Conservation (phyloP, 495 filamentous ascomycete species). For the Friedmanniomyces simplex region DNA sequence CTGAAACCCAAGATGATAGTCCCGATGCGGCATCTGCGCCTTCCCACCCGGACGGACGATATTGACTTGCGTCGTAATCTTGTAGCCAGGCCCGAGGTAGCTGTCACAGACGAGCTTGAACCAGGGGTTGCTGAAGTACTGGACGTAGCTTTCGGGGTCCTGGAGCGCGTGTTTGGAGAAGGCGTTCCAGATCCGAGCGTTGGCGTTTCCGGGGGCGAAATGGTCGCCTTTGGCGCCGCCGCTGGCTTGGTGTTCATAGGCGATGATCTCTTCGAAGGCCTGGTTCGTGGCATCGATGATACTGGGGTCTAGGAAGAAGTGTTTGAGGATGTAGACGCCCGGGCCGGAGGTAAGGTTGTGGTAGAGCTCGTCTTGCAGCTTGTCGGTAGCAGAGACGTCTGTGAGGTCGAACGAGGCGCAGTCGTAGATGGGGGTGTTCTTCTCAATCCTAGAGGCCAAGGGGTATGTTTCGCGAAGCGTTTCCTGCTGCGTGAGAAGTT, state of each 20-base stretch:
- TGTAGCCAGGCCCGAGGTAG: constrained; percentile 45
- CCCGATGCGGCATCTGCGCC: constrained; percentile 43
- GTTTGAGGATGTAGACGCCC: constrained; percentile 42
- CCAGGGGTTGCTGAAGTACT: constrained; percentile 47
- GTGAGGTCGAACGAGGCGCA: constrained; percentile 25
- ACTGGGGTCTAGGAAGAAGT: constrained; percentile 32
- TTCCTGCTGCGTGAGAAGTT: constrained; percentile 34
- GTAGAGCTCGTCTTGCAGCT: constrained; percentile 47
- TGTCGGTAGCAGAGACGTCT: constrained; percentile 15
- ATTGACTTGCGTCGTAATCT: constrained; percentile 47
- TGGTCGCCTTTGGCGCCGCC: constrained; percentile 43
- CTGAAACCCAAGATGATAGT: constrained; percentile 50
- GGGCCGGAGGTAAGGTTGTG: constrained; percentile 42
- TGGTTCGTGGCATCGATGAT: constrained; percentile 34
- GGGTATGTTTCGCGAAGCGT: constrained; percentile 34
- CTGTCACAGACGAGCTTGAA: constrained; percentile 35
- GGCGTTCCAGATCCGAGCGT: constrained; percentile 49
- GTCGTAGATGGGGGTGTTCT: constrained; percentile 46
- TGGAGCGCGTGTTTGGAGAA: constrained; percentile 44
- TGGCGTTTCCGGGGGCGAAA: constrained; percentile 39
- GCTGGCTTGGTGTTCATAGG: constrained; percentile 23
- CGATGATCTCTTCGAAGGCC: constrained; percentile 39
- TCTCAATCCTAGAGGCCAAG: constrained; percentile 31
- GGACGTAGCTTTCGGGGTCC: constrained; percentile 38
- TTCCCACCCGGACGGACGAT: constrained; percentile 43